phyloP scores from a whole-genome alignment of 306 rosid species.

The Trifolium repens region DNA sequence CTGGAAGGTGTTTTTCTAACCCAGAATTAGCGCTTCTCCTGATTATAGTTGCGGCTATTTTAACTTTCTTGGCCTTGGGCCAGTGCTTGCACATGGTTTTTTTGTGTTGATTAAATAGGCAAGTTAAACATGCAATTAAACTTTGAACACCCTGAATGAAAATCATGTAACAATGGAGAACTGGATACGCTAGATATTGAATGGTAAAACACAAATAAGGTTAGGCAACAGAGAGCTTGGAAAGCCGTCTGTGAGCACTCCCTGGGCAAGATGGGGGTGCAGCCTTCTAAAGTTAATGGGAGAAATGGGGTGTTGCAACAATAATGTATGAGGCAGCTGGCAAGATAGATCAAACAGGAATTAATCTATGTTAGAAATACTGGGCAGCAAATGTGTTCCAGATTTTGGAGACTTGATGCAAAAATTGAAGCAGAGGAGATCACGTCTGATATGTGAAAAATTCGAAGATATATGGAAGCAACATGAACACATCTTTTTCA shows the following conservation, averaged over 20 bases:
- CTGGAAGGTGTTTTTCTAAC: neutral
- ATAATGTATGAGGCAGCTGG: neutral
- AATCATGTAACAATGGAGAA: too few species aligned
- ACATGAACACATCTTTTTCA: neutral
- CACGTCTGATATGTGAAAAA: neutral
- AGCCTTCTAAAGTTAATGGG: neutral
- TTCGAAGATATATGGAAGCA: too few species aligned
- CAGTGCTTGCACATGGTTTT: too few species aligned
- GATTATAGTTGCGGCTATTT: too few species aligned
- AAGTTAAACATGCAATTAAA: neutral
- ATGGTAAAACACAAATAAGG: neutral
- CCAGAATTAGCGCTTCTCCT: neutral
- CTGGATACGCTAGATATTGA: neutral
- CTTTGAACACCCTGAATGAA: neutral
- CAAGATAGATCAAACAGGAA: neutral
- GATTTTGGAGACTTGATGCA: constrained; percentile 4
- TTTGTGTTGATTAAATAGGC: too few species aligned
- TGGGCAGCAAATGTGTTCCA: neutral
- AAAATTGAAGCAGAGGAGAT: neutral
- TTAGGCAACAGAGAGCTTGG: neutral
- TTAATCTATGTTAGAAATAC: neutral
- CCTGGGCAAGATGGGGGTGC: neutral
- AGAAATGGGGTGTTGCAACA: neutral
- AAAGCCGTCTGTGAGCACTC: neutral
- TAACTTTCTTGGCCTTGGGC: too few species aligned